Evolutionary conservation across 371 early-diverging fungal genomes (phyloP), one percentile per base, ranked within the genome.

Genomic region (Mortierella sp.): DNA sequence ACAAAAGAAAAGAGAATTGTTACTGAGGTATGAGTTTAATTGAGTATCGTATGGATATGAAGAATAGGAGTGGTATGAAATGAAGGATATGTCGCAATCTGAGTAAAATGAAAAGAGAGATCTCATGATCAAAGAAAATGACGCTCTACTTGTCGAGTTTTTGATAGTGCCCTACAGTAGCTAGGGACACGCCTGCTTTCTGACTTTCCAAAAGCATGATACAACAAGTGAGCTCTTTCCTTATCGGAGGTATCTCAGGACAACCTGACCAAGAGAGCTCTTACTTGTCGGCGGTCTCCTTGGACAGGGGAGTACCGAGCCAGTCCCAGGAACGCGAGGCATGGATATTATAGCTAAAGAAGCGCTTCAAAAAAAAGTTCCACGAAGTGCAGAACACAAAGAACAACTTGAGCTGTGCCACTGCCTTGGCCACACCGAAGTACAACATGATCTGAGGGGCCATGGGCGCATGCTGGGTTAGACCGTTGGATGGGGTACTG

Each of bases 381-480:
- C 81, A 73, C 12, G 68, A 4, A 3, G 76, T 80, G 29, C 73
- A 76, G 70, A 84, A 70, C 27, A 80, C 4, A 16, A 32, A 44
- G 43, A 83, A 77, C 10, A 84, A n/a, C 74, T 80, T 80, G 73
- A 84, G 49, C 32, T 84, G 84, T 18, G 71, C 75, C 4, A 75
- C 63, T 18, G 58, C 84, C 51, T 70, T 71, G 54, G 84, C 84
- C 8, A 84, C 71, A 27, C 84, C 84, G 60, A 73, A 78, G 65
- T 80, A 84, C 74, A 84, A 63, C 21, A 84, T 51, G 76, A 84
- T 84, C 72, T 84, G 84, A 1, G 84, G 84, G 2, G 75, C 46
- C 72, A 80, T 80, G 44, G 84, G 72, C 21, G 48, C 63, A 60
- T 84, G 75, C 3, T 35, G 43, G 16, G 27, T 68, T 55, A 84